phyloP scores from a whole-genome alignment of 2,329 filamentous ascomycete genomes.

The Neonectria hederae region DNA sequence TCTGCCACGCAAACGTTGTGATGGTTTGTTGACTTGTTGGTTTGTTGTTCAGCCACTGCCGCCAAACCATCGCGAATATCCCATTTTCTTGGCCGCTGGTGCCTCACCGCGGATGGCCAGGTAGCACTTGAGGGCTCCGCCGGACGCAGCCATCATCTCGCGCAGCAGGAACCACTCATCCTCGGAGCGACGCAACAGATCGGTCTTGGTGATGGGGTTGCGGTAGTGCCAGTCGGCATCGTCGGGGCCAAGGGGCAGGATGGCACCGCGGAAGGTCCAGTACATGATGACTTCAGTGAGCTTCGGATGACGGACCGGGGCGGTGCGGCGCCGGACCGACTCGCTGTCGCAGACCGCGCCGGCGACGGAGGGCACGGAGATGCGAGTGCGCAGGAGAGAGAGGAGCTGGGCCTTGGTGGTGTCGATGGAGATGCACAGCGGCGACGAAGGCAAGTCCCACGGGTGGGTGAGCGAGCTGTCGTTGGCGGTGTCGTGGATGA shows the following conservation, averaged over 20 bases:
- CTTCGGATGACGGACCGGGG: conserved; percentile 28
- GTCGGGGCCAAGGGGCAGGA: conserved; percentile 34
- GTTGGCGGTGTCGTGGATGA: conserved; percentile 34
- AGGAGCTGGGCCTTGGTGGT: conserved; percentile 41
- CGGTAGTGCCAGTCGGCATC: conserved; percentile 41
- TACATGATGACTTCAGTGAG: conserved; percentile 35
- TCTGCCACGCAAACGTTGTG: not conserved
- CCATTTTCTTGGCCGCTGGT: conserved; percentile 14
- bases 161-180: conserved; percentile 41
- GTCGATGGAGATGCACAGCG: conserved; percentile 29
- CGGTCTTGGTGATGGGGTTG: conserved; percentile 40
- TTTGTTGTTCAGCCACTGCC: conserved; percentile 11
- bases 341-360: not conserved
- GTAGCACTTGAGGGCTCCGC: conserved; percentile 39
- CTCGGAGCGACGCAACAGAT: conserved; percentile 38
- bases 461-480: conserved; percentile 40
- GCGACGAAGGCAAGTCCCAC: conserved; percentile 35
- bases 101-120: conserved; percentile 37
- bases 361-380: conserved; percentile 23
- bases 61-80: conserved; percentile 34
- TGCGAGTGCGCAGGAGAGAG: conserved; percentile 32
- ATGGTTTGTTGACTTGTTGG: not conserved
- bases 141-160: conserved; percentile 40
- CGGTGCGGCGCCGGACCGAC: conserved; percentile 9
- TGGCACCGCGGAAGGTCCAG: conserved; percentile 38